Base-by-base conservation (phyloP, 176 grass and related monocot genomes). In the Avena atlantica region DNA sequence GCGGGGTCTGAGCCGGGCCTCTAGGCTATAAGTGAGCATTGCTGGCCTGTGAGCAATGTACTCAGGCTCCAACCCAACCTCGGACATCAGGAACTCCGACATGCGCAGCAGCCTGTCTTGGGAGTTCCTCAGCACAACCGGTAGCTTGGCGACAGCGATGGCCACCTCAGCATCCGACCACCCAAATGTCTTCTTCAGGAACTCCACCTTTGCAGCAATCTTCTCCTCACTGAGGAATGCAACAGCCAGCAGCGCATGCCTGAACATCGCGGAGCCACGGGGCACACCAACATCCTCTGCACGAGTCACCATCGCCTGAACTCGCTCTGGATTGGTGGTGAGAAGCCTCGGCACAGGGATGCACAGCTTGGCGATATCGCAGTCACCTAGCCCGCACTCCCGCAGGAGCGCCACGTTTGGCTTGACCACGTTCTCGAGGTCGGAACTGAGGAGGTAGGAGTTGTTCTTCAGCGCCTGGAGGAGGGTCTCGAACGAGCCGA, bases 321-420 rank as follows among this genome's bases (percentile, higher is more conserved):
- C 66, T 6, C 55, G 79, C 12, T 87, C 70, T 3, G 86, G 78
- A 9, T 66, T 87, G 25, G 74, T 77, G 52, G 89, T 89, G 62
- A 96, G 70, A 62, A 96, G 42, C 67, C 85, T 65, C 3, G 83
- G 61, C 49, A 88, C 74, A 2, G 53, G 80, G 44, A 76, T 1
- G 72, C 48, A 84, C 67, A 81, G 57, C 81, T 77, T 76, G 73
- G 78, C 90, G 70, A 96, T 93, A 53, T 89, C 79, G 8, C 67
- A 69, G 47, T 83, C 84, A 58, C 68, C 78, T 74, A 96, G 48
- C 50, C 89, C 86, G 81, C 84, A 89, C 47, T 84, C 53, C 4
- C 83, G 85, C 2, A 96, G 89, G 81, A 90, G 67, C 47, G 84
- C 70, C 20, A 88, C 76, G 31, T 96, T 96, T 13, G 89, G 94